Evolutionary conservation across 75 land plant species (phyloP).

Genomic region (Chamaecyparis obtusa): DNA sequence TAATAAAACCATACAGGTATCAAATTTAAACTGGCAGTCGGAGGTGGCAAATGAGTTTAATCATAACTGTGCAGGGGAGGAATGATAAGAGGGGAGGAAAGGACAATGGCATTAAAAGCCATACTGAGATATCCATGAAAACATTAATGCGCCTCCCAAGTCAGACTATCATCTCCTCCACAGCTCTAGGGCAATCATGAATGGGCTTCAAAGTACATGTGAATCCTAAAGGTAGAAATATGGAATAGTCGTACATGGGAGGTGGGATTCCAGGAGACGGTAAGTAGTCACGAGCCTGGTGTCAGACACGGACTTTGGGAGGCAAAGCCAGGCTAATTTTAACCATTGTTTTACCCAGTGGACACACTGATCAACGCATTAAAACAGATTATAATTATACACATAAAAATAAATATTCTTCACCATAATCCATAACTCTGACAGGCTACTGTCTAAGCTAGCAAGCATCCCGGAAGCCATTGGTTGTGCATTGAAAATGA

Average conservation of each 20-base stretch:
- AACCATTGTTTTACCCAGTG: neutral
- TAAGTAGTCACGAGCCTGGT: neutral
- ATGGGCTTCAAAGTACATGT: neutral
- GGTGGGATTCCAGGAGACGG: neutral
- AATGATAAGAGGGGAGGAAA: neutral
- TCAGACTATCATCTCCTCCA: neutral
- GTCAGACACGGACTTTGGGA: neutral
- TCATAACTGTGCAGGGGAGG: neutral
- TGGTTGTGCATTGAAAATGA: neutral
- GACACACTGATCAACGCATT: neutral
- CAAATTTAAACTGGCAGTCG: no score
- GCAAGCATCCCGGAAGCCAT: slow-evolving; percentile 5
- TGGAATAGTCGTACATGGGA: neutral
- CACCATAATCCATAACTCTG: neutral
- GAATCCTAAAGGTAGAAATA: neutral
- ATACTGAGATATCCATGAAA: neutral
- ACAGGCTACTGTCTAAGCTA: neutral
- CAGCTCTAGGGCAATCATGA: neutral
- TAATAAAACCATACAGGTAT: no score
- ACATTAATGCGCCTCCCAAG: neutral
- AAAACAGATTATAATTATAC: neutral
- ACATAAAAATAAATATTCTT: neutral
- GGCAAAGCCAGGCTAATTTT: neutral
- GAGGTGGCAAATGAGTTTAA: neutral
- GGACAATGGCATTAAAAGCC: neutral